phyloP scores from a whole-genome alignment of 352 stramenopile species.

The Phytophthora lateralis region DNA sequence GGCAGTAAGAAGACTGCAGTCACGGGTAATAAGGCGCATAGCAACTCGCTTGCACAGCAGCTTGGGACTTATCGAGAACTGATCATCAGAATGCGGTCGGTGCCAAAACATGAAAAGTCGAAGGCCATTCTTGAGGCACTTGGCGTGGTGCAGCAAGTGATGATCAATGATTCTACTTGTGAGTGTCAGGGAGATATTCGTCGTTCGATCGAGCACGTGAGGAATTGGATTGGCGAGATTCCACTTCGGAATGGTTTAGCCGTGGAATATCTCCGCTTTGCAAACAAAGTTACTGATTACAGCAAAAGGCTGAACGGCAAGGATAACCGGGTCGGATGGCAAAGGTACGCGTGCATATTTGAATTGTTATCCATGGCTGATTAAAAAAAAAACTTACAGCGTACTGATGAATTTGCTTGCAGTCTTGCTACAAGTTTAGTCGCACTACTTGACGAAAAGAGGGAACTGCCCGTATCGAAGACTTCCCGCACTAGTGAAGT shows the following conservation, averaged over 20 bases:
- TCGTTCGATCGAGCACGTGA: background rate
- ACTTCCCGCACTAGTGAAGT: background rate
- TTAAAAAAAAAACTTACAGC: background rate
- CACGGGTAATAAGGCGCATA: background rate
- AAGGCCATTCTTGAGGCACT: conserved; percentile 22
- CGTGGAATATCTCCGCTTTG: conserved; percentile 15
- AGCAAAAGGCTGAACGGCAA: conserved; percentile 13
- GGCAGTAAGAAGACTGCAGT: background rate
- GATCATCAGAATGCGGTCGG: background rate
- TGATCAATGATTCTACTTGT: conserved; percentile 17
- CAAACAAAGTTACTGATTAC: conserved; percentile 10
- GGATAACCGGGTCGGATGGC: conserved; percentile 6
- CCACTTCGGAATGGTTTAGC: conserved; percentile 7
- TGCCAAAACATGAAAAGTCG: background rate
- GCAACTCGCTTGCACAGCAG: conserved; percentile 2
- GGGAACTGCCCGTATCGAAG: background rate
- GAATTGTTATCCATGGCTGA: background rate
- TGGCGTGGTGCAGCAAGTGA: conserved; percentile 16
- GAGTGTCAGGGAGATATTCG: conserved; percentile 1
- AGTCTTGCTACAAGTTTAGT: conserved; percentile 17
- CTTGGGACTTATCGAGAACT: conserved; percentile 14
- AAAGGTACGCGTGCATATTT: conserved; percentile 13
- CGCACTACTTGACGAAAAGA: conserved; percentile 5
- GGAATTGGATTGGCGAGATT: conserved; percentile 16
- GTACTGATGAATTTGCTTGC: background rate